Percentiles rank a stretch among this genome's conserved stretches.
Conservation (phyloP, 495 filamentous ascomycete species). For the Neurospora cerealis region DNA sequence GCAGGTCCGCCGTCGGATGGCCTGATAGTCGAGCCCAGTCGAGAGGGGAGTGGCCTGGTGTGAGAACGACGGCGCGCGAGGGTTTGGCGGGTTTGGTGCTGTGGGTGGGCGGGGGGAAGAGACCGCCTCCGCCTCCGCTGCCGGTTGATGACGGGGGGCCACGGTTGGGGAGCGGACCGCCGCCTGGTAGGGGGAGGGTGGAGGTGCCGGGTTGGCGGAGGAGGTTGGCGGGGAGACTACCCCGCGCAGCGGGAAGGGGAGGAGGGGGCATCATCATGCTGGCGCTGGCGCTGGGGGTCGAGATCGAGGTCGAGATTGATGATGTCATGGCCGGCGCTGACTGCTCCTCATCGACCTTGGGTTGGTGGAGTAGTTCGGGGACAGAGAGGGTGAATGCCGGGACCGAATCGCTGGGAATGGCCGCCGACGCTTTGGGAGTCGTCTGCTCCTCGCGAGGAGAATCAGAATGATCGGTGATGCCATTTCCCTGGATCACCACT, state of each 20-base stretch:
- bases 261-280: constrained; percentile 22
- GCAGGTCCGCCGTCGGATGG: constrained; percentile 57
- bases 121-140: constrained; percentile 15
- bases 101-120: constrained; percentile 39
- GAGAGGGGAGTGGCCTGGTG: constrained; percentile 82
- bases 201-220: constrained; percentile 2
- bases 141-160: constrained; percentile 9
- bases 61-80: constrained; percentile 54
- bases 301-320: constrained; percentile 14
- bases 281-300: constrained; percentile 1
- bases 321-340: constrained; percentile 5
- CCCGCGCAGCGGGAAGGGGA: constrained; percentile 11
- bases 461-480: constrained; percentile 3
- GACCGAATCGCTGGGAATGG: constrained; percentile 9
- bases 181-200: constrained; percentile 5
- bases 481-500: not conserved
- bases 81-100: constrained; percentile 36
- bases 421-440: constrained; percentile 30
- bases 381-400: constrained; percentile 33
- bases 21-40: constrained; percentile 81
- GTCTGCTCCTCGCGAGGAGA: constrained; percentile 22
- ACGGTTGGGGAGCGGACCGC: constrained; percentile 24
- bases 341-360: not conserved
- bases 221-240: constrained; percentile 15
- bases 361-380: constrained; percentile 9